These are phyloP conservation scores for Sugiyamaella neomexicana DNA, from an alignment of 1,139 yeast genomes.

Conservation along the genomic window DNA sequence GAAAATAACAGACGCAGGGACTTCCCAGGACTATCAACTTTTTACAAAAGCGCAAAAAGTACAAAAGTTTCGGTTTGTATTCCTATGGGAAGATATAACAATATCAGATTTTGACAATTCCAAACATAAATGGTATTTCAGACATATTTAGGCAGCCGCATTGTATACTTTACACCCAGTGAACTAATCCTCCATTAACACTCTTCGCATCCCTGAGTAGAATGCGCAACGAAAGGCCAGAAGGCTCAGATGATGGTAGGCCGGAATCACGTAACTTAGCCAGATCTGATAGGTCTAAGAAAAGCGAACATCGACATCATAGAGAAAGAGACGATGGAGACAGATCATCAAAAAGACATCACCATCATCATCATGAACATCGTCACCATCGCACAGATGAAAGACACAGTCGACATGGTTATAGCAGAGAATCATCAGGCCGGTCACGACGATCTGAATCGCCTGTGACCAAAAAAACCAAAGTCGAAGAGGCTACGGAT, in stretches of 20 bases:
- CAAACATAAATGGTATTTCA: too few relatives aligned
- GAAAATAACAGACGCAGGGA: neutral
- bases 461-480: neutral
- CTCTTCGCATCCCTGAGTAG: neutral
- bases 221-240: neutral
- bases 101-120: neutral
- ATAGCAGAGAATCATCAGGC: neutral
- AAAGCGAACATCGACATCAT: neutral
- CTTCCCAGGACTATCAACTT: too few relatives aligned
- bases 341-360: neutral
- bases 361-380: slow-evolving; percentile 14
- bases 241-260: neutral
- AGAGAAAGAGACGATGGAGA: neutral
- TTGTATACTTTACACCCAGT: neutral
- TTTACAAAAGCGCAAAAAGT: neutral
- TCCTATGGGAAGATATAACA: neutral
- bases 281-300: neutral
- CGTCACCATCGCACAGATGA: slow-evolving; percentile 16
- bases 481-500: slow-evolving; percentile 19
- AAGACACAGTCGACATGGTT: slow-evolving; percentile 15
- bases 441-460: neutral
- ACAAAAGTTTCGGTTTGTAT: neutral
- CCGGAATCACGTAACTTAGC: neutral
- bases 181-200: neutral
- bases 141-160: too few relatives aligned